Conservation (phyloP, 306 rosid species). For the Prosopis cineraria region DNA sequence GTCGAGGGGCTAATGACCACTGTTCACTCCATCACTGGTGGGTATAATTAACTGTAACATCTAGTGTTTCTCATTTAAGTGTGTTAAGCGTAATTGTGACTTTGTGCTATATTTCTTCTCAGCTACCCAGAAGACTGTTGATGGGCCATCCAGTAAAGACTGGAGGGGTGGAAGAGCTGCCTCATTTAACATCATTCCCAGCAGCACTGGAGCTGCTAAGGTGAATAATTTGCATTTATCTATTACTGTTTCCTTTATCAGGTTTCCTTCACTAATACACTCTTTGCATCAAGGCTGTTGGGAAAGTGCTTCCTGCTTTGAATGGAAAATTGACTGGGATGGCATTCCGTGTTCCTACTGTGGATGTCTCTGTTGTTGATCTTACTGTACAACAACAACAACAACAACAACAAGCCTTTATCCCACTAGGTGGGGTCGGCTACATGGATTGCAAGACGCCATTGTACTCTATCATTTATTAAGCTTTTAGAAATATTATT, state of each 20-base stretch:
- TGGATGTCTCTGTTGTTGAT: constrained; percentile 83
- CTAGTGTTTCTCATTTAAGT: not conserved
- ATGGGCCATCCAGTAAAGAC: constrained; percentile 86
- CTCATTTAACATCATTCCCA: constrained; percentile 91
- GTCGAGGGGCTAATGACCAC: constrained; percentile 93
- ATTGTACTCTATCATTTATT: no score
- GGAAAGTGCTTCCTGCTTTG: constrained; percentile 70
- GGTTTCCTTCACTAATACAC: not conserved
- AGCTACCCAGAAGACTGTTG: constrained; percentile 95
- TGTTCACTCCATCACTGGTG: constrained; percentile 83
- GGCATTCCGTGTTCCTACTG: constrained; percentile 82
- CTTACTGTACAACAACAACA: no score
- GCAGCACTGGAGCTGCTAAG: constrained; percentile 98
- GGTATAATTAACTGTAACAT: not conserved
- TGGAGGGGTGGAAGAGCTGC: constrained; percentile 99
- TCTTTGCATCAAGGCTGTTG: constrained; percentile 55
- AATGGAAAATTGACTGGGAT: constrained; percentile 86
- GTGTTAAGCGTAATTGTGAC: not conserved
- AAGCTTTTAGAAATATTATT: no score
- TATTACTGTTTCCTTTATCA: not conserved
- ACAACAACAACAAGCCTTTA: no score
- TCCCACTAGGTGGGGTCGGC: no score
- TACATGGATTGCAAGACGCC: no score
- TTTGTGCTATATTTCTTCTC: constrained; percentile 5
- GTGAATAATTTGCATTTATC: constrained; percentile 32